Conservation (phyloP, 1,284 basidiomycete genomes). For the Cerrena zonata region DNA sequence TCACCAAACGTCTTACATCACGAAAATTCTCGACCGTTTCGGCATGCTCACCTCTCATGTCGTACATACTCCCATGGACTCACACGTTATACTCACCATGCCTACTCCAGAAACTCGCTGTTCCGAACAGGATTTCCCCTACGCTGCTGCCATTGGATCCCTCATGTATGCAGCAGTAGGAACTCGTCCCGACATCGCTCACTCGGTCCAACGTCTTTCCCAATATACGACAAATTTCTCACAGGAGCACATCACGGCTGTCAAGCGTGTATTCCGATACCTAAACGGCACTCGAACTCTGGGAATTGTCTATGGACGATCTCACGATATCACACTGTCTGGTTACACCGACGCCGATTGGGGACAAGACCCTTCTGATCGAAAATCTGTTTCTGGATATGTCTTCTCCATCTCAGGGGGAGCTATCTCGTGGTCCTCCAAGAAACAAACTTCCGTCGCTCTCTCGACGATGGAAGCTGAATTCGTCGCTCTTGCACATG, state of each 20-base stretch:
- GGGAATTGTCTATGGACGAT: conserved; percentile 14
- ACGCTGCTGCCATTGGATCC: conserved; percentile 19
- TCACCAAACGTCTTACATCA: conserved; percentile 23
- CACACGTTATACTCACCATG: conserved; percentile 9
- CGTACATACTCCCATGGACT: conserved; percentile 16
- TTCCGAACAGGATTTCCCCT: conserved; percentile 3
- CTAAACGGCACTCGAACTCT: not conserved
- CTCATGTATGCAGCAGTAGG: conserved; percentile 29
- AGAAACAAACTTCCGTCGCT: conserved; percentile 27
- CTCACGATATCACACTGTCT: conserved; percentile 15
- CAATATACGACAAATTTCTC: not conserved
- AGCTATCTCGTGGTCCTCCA: conserved; percentile 24
- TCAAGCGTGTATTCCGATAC: conserved; percentile 5
- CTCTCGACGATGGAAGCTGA: conserved; percentile 27
- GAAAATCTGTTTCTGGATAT: conserved; percentile 21
- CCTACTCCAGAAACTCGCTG: not conserved
- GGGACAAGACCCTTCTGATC: conserved; percentile 10
- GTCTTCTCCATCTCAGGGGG: conserved; percentile 24
- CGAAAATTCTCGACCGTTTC: conserved; percentile 13
- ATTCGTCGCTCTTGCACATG: conserved; percentile 19
- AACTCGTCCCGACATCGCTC: conserved; percentile 13
- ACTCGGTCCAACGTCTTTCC: conserved; percentile 3
- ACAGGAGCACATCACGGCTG: not conserved
- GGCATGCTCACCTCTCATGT: conserved; percentile 14
- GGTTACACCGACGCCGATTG: conserved; percentile 37